Percentiles rank a stretch among this genome's conserved stretches.
Evolutionary conservation across 2,329 filamentous ascomycete species (phyloP).

Genomic region (Waltergamsia citrina): DNA sequence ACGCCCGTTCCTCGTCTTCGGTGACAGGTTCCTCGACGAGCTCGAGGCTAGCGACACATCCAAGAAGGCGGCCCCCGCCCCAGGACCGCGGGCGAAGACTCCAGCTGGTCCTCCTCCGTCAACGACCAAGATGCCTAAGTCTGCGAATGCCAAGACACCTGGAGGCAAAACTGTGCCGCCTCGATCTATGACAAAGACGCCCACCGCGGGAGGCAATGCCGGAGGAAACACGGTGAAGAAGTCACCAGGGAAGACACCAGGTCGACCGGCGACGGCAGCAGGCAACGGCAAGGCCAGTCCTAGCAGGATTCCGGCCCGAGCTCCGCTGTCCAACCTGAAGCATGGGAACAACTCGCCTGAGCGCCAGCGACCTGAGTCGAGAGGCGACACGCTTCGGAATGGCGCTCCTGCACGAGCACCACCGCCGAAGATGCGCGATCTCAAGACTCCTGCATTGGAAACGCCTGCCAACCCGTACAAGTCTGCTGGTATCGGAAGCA

Average conservation of each 20-base stretch:
- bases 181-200: constrained; percentile 42
- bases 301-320: constrained; percentile 56
- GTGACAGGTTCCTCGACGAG: constrained; percentile 80
- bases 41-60: constrained; percentile 56
- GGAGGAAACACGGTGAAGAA: constrained; percentile 11
- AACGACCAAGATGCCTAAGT: constrained; percentile 24
- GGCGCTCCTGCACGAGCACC: constrained; percentile 56
- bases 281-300: constrained; percentile 21
- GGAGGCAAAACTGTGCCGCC: constrained; percentile 22
- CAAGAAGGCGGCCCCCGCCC: constrained; percentile 47
- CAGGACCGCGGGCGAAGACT: constrained; percentile 54
- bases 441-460: constrained; percentile 45
- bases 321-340: constrained; percentile 59
- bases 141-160: constrained; percentile 15
- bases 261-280: constrained; percentile 7
- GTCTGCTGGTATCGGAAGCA: constrained; percentile 36
- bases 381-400: constrained; percentile 37
- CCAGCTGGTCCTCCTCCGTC: constrained; percentile 52
- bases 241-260: constrained; percentile 10
- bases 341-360: constrained; percentile 76
- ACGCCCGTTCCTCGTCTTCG: constrained; percentile 85
- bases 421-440: constrained; percentile 87
- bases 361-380: constrained; percentile 39
- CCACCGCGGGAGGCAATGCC: constrained; percentile 31
- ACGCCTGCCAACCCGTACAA: constrained; percentile 40